These are phyloP conservation scores for Capniomyces stellatus DNA, from an alignment of 371 early-diverging fungal genomes.

Conservation along the genomic window DNA sequence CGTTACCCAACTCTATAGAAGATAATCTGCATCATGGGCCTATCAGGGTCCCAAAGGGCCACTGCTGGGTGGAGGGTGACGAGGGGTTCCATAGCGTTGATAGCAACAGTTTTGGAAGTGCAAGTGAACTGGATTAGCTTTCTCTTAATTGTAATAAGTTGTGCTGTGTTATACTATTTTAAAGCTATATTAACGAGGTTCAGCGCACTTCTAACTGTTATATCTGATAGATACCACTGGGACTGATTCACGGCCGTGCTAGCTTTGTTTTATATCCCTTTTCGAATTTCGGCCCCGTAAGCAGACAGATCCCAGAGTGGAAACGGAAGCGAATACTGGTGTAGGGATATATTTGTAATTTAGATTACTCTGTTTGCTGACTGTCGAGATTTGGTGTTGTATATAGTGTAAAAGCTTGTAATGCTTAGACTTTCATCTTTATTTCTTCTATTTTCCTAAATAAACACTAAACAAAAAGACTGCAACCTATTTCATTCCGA, in stretches of 20 bases:
- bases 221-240: constrained; percentile 56
- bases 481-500: no score
- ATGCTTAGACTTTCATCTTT: no score
- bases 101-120: constrained; percentile 72
- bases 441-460: no score
- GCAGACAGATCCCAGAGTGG: constrained; percentile 14
- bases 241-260: constrained; percentile 40
- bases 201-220: no score
- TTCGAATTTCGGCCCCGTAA: constrained; percentile 36
- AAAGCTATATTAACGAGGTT: no score
- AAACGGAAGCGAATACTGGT: constrained; percentile 11
- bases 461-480: no score
- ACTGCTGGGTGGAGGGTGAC: constrained; percentile 87
- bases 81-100: constrained; percentile 70
- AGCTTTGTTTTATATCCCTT: constrained; percentile 48
- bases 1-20: constrained; percentile 14
- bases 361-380: neutral
- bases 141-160: no score
- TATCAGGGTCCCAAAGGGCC: constrained; percentile 61
- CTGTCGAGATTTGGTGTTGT: no score
- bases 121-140: no score
- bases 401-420: no score
- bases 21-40: constrained; percentile 5
- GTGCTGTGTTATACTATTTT: no score
- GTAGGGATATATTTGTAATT: neutral